phyloP scores from a whole-genome alignment of 2,329 filamentous ascomycete species.

The Cordyceps tenuipes region DNA sequence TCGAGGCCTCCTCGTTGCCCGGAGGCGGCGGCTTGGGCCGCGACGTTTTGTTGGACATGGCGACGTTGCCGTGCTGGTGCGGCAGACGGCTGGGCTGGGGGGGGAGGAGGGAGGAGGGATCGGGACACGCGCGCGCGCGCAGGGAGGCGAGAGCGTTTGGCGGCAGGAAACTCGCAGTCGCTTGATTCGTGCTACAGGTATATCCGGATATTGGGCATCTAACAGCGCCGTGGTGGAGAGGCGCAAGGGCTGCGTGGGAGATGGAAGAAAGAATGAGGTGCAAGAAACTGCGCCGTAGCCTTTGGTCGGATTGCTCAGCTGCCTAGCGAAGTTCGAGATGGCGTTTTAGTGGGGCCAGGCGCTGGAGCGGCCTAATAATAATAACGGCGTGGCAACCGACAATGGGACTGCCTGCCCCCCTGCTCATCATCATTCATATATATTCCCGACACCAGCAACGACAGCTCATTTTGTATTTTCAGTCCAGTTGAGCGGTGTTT shows the following conservation, averaged over 20 bases:
- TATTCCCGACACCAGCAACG: neutral
- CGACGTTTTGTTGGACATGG: conserved; percentile 42
- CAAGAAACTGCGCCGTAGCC: neutral
- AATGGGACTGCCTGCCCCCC: neutral
- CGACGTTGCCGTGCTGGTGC: neutral
- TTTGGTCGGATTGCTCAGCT: neutral
- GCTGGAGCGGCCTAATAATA: neutral
- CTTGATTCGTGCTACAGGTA: neutral
- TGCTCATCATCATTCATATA: conserved; percentile 7
- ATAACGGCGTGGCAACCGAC: neutral
- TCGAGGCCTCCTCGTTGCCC: conserved; percentile 81
- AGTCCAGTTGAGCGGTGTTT: neutral
- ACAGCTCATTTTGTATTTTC: neutral
- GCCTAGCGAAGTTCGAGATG: neutral
- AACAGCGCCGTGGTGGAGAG: conserved; percentile 5
- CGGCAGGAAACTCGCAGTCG: neutral
- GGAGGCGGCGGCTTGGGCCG: conserved; percentile 60
- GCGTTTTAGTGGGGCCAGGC: conserved; percentile 8
- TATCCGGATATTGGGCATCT: neutral
- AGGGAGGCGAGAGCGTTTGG: neutral
- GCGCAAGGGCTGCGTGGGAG: conserved; percentile 6
- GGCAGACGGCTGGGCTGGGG: neutral
- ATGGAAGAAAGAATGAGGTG: neutral
- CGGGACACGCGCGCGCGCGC: neutral
- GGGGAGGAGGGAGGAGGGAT: neutral